Evolutionary conservation across 2,329 filamentous ascomycete species (phyloP), one percentile per base, ranked within the genome.

Genomic region (Colletotrichum sp.): DNA sequence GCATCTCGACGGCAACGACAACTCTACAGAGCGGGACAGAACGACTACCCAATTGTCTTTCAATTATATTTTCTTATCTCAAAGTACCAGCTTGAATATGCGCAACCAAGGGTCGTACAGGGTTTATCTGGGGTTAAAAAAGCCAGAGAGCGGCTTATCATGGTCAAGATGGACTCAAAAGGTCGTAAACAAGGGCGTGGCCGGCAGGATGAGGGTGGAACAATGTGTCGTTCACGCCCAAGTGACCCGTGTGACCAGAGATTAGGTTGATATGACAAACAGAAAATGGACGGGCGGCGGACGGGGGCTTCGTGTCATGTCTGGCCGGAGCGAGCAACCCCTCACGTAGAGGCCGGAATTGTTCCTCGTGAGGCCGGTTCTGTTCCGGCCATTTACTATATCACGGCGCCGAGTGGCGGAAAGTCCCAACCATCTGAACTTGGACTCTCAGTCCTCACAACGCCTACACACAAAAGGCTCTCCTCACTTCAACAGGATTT

Each of bases 331-430:
- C 21, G 71, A 66, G 24, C 16, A 24, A 67, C 64, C 82, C 82
- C 80, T 81, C 80, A 80, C 77, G 76, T 70, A 76, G 81, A 83
- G 86, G 86, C 86, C 86, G 86, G 86, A 62, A 62, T 32, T 32
- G 56, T 59, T 59, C 56, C 56, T 59, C 56, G 56, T 32, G 26
- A 59, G 56, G 56, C 56, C 56, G 56, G 56, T 30, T 32, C 56
- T 59, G 56, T 88, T 87, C 86, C 86, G 86, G 87, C 87, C 87
- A 85, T 83, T 66, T 82, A 81, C 81, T 87, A 88, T 86, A 87
- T 88, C 85, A 82, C 84, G 82, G 79, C 81, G 79, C 76, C 77
- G 80, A 66, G 59, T 34, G 75, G 72, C 68, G 65, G 65, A 32
- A 69, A 69, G 52, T 55, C 28, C 32, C 71, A 72, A 30, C 43